phyloP scores from a whole-genome alignment of 106 monocot species.

The Triglochin maritima region DNA sequence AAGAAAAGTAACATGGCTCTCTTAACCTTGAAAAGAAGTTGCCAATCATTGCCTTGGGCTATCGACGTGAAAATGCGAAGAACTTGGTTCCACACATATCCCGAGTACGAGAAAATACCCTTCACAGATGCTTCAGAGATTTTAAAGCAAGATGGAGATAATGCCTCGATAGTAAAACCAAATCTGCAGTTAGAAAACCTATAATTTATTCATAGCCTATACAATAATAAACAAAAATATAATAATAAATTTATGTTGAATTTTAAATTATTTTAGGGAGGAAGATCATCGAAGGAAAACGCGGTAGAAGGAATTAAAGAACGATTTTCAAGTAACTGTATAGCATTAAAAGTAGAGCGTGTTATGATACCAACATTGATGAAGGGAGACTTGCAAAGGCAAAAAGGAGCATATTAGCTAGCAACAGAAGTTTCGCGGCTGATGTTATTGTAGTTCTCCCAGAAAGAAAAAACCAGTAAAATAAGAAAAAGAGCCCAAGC shows the following conservation, averaged over 20 bases:
- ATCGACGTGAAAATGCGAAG: conserved; percentile 29
- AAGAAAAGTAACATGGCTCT: no score
- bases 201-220: not conserved
- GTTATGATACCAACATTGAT: conserved; percentile 45
- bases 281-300: no score
- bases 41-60: conserved; percentile 46
- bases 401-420: conserved; percentile 45
- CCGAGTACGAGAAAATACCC: conserved; percentile 17
- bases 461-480: conserved; percentile 75
- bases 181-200: conserved; percentile 27
- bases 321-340: not conserved
- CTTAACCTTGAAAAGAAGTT: conserved; percentile 56
- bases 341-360: not conserved
- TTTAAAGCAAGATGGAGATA: conserved; percentile 52
- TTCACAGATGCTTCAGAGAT: conserved; percentile 39
- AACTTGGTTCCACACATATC: conserved; percentile 57
- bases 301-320: no score
- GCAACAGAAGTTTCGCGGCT: conserved; percentile 43
- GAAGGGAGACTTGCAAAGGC: conserved; percentile 54
- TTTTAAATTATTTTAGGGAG: no score
- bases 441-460: conserved; percentile 72
- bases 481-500: conserved; percentile 48
- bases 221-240: no score
- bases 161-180: conserved; percentile 44
- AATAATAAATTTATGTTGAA: no score